Conservation (phyloP, 2,329 filamentous ascomycete genomes). For the Trichoderma hamatum region DNA sequence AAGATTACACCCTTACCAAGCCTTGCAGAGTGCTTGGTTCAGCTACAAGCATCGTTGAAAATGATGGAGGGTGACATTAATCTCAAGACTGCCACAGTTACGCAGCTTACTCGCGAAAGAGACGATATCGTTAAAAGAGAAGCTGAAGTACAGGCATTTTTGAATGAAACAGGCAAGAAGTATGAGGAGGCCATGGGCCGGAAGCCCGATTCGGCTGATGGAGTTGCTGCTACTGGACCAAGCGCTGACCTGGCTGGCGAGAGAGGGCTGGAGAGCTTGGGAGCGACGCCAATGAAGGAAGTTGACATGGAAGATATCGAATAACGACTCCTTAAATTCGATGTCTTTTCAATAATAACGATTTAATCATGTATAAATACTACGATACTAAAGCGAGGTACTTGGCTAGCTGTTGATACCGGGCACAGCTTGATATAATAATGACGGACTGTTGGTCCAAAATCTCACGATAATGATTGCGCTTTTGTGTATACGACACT, state of each 20-base stretch:
- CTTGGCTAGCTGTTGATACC: background rate
- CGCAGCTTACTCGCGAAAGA: conserved; percentile 69
- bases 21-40: conserved; percentile 66
- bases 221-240: conserved; percentile 30
- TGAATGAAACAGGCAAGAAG: conserved; percentile 78
- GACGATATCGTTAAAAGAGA: conserved; percentile 69
- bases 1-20: conserved; percentile 78
- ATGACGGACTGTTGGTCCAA: background rate
- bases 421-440: background rate
- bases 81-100: conserved; percentile 63
- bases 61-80: conserved; percentile 66
- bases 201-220: conserved; percentile 20
- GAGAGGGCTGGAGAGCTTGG: conserved; percentile 43
- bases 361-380: conserved; percentile 11
- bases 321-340: background rate
- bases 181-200: conserved; percentile 51
- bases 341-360: background rate
- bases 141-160: conserved; percentile 74
- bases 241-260: conserved; percentile 36
- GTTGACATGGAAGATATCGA: conserved; percentile 29
- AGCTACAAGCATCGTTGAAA: conserved; percentile 63
- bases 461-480: background rate
- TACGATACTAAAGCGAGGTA: background rate
- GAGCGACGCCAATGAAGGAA: conserved; percentile 35
- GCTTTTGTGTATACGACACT: background rate